Percentiles rank a stretch among this genome's conserved stretches.
These are phyloP conservation scores for Ophiostoma perfectum DNA, from an alignment of 2,329 filamentous ascomycete genomes.

Conservation along the genomic window DNA sequence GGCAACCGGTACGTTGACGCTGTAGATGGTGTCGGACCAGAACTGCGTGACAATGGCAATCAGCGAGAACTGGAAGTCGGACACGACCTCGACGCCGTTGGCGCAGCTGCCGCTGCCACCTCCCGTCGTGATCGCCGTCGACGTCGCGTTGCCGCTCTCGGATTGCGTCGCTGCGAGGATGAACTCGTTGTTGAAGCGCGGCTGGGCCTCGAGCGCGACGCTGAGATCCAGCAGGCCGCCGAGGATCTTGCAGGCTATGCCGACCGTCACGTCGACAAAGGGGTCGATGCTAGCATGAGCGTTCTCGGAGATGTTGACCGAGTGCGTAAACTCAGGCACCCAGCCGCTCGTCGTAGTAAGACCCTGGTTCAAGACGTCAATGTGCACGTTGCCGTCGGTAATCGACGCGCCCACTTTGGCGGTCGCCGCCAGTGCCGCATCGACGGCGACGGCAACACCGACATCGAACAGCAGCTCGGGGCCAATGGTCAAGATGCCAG, in stretches of 20 bases:
- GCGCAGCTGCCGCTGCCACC: conserved; percentile 24
- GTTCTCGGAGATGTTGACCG: conserved; percentile 26
- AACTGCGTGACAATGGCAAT: conserved; percentile 30
- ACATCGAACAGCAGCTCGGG: conserved; percentile 20
- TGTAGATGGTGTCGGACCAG: conserved; percentile 30
- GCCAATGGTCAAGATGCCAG: conserved; percentile 35
- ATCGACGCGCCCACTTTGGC: conserved; percentile 14
- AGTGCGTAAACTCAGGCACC: conserved; percentile 26
- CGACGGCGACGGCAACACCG: conserved; percentile 15
- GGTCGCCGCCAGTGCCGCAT: conserved; percentile 4
- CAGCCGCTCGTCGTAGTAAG: conserved; percentile 23
- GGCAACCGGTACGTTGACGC: conserved; percentile 29
- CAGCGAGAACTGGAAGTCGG: conserved; percentile 30
- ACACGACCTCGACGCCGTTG: conserved; percentile 29
- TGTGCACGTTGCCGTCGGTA: conserved; percentile 28
- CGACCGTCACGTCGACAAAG: conserved; percentile 27
- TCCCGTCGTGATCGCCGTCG: conserved; percentile 8
- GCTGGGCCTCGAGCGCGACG: conserved; percentile 29
- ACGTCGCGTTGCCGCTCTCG: conserved; percentile 22
- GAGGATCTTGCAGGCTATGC: conserved; percentile 29
- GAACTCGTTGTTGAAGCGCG: conserved; percentile 30
- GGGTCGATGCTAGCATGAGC: conserved; percentile 28
- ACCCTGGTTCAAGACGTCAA: conserved; percentile 31
- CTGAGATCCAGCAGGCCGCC: conserved; percentile 30
- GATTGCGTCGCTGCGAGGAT: conserved; percentile 25